Evolutionary conservation across 2,329 filamentous ascomycete genomes (phyloP), one percentile per base, ranked within the genome.

Genomic region (Penicillium sp.): DNA sequence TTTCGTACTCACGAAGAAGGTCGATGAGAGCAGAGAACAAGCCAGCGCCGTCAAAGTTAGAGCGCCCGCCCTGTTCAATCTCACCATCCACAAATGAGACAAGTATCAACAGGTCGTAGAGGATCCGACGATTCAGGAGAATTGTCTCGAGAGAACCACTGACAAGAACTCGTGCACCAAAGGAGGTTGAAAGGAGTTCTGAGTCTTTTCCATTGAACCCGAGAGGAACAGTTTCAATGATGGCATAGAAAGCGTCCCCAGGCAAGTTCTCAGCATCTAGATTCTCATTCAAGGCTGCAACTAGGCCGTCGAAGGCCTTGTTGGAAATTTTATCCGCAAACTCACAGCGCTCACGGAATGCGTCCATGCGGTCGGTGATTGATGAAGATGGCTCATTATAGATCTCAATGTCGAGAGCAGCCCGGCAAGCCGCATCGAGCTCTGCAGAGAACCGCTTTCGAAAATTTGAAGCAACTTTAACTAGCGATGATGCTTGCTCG

Each of bases 61-160:
- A 68, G 16, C 90, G 84, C 41, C 91, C 86, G 43, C 88, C 86
- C 62, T 87, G 84, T 56, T 93, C 89, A 52, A 90, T 84, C 69
- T 95, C 91, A 39, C 87, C 88, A 71, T 95, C 89, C 82, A 98
- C 89, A 72, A 97, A 92, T 10, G 95, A 83, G 16, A 96, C 81
- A 7, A 99, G 82, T 3, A 95, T 82, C 2, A 98, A 79, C 56
- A 98, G 84, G 68, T 93, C 91, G 60, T 96, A 86, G 50, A 96
- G 86, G 9, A 95, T 80, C 58, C 85, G 85, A 76, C 87, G 87
- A 58, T 90, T 88, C 31, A 90, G 76, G 50, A 89, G 82, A 7
- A 95, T 83, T 13, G 85, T 88, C 69, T 98, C 92, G 68, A 93
- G 89, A 0, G 90, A 86, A 7, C 91, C 88, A 59, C 87, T 87